These are phyloP conservation scores for barley (Hordeum vulgare) DNA, from an alignment of 176 grass and related monocot genomes.

Conservation along the genomic window MorexV3_pseudomolecules_assembly NC_058523.1:549875067-549875566, in stretches of 20 bases:
- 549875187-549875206: neutral
- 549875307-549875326: constrained; percentile 88
- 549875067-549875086: constrained; percentile 10
- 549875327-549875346: constrained; percentile 71
- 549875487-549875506: constrained; percentile 49
- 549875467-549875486: constrained; percentile 66
- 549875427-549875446: constrained; percentile 84
- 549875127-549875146: constrained; percentile 9
- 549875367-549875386: constrained; percentile 62
- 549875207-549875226: neutral
- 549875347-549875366: constrained; percentile 60
- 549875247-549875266: constrained; percentile 82
- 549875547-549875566: neutral
- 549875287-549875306: constrained; percentile 77
- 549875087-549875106: constrained; percentile 32
- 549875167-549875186: neutral
- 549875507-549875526: constrained; percentile 24
- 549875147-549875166: neutral
- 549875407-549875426: constrained; percentile 70
- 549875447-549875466: constrained; percentile 69
- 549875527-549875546: constrained; percentile 31
- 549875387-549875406: constrained; percentile 11
- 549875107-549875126: neutral
- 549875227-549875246: constrained; percentile 33
- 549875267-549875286: constrained; percentile 83